A percentile compares a stretch with the other conserved stretches of the same genome.
Conservation (phyloP, 192 early-diverging fungal species). For the Entomortierella beljakovae region DNA sequence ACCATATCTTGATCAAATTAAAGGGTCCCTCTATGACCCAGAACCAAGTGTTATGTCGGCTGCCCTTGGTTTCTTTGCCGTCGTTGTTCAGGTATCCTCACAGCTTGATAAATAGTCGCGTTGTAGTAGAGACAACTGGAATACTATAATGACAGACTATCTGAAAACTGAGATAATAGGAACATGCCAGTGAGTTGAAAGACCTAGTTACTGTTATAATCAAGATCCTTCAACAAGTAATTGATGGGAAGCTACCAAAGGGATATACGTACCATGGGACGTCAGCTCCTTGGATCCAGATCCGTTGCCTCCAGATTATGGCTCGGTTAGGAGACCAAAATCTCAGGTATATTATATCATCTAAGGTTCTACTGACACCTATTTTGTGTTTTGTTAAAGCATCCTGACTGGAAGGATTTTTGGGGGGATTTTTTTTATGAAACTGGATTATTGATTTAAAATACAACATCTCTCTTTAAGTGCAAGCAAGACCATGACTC, state of each 20-base stretch:
- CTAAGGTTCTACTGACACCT: too few species aligned
- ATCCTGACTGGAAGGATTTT: too few species aligned
- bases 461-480: conserved; percentile 10
- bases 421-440: neutral
- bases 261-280: conserved; percentile 65
- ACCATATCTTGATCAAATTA: conserved; percentile 54
- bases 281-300: conserved; percentile 67
- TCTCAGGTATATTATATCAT: conserved; percentile 28
- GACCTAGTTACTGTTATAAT: conserved; percentile 53
- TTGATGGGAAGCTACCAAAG: conserved; percentile 59
- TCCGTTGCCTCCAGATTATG: conserved; percentile 60
- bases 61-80: conserved; percentile 49
- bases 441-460: neutral
- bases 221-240: conserved; percentile 57
- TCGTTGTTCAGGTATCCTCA: conserved; percentile 41
- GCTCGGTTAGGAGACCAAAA: conserved; percentile 43
- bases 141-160: neutral
- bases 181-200: conserved; percentile 41
- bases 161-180: conserved; percentile 4
- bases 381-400: neutral
- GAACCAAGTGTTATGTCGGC: conserved; percentile 63
- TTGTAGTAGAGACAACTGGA: neutral
- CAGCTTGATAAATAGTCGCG: neutral
- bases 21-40: conserved; percentile 53
- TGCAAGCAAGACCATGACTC: conserved; percentile 53